Conservation (phyloP, 1,284 basidiomycete species). For the Pseudozyma hubeiensis region DNA sequence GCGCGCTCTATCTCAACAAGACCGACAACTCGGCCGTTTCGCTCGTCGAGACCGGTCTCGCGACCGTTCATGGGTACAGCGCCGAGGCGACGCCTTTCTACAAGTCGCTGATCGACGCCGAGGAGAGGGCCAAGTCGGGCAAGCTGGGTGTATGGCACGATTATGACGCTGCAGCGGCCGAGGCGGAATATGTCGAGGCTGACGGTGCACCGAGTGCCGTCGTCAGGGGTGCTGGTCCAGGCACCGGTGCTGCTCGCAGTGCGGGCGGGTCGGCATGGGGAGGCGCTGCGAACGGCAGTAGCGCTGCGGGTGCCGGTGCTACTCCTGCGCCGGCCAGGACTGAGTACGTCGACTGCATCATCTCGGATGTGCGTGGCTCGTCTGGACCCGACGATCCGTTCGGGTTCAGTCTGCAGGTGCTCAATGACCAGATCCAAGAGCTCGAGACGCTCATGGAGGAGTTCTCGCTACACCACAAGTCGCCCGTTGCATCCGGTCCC, state of each 20-base stretch:
- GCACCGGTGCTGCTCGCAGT: constrained; percentile 7
- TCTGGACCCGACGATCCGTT: constrained; percentile 77
- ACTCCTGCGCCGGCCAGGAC: constrained; percentile 70
- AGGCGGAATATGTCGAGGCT: constrained; percentile 21
- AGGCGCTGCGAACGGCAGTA: constrained; percentile 15
- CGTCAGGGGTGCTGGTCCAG: constrained; percentile 4
- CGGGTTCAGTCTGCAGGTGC: constrained; percentile 88
- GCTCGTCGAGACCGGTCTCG: constrained; percentile 83
- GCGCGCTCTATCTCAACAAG: constrained; percentile 79
- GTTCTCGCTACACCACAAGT: constrained; percentile 74
- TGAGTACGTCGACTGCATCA: constrained; percentile 89
- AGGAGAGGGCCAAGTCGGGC: constrained; percentile 75
- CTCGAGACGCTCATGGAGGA: constrained; percentile 94
- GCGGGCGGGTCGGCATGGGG: constrained; percentile 29
- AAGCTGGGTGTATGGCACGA: constrained; percentile 81
- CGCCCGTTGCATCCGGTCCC: constrained; percentile 12
- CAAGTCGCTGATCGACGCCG: constrained; percentile 83
- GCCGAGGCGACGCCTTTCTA: constrained; percentile 84
- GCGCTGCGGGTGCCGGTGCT: constrained; percentile 9
- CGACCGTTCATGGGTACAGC: constrained; percentile 86
- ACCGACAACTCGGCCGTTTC: constrained; percentile 83
- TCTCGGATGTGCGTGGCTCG: constrained; percentile 81
- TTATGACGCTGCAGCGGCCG: constrained; percentile 48
- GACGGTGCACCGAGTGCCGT: constrained; percentile 2
- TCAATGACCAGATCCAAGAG: constrained; percentile 70